phyloP scores from a whole-genome alignment of 2,329 filamentous ascomycete genomes.

The Stagonosporopsis chrysanthemi region DNA sequence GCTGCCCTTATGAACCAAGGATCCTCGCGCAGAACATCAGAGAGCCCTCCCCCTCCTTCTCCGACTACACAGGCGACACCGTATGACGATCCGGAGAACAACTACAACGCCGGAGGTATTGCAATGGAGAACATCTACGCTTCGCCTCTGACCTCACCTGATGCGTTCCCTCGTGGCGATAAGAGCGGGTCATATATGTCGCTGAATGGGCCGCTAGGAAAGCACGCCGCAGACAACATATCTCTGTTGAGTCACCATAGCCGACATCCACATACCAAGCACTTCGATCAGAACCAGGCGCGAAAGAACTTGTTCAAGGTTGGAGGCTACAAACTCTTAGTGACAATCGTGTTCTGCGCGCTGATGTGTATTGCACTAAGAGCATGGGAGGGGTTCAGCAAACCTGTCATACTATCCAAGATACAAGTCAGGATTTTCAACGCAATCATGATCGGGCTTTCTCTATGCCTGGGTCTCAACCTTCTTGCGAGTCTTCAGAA shows the following conservation, averaged over 20 bases:
- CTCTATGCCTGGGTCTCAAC: conserved; percentile 46
- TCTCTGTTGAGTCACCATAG: conserved; percentile 23
- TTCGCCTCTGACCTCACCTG: conserved; percentile 29
- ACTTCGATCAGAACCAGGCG: conserved; percentile 43
- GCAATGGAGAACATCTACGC: conserved; percentile 34
- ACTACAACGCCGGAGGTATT: conserved; percentile 31
- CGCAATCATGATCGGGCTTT: conserved; percentile 43
- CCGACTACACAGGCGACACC: conserved; percentile 24
- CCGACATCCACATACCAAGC: conserved; percentile 30
- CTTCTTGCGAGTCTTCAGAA: conserved; percentile 44
- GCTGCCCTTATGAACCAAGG: conserved; percentile 8
- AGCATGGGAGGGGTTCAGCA: conserved; percentile 40
- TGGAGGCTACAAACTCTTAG: conserved; percentile 35
- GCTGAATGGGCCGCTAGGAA: conserved; percentile 25
- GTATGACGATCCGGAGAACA: conserved; percentile 20
- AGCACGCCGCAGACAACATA: conserved; percentile 29
- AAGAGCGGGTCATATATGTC: conserved; percentile 32
- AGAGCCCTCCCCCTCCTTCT: conserved; percentile 5
- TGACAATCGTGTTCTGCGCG: conserved; percentile 42
- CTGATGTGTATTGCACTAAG: conserved; percentile 39
- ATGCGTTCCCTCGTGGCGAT: conserved; percentile 15
- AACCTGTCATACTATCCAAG: conserved; percentile 36
- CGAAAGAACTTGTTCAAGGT: conserved; percentile 39
- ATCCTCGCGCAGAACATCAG: conserved; percentile 4
- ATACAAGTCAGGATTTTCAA: conserved; percentile 43